Conservation (phyloP, 495 filamentous ascomycete genomes). For the Usnea hakonensis region DNA sequence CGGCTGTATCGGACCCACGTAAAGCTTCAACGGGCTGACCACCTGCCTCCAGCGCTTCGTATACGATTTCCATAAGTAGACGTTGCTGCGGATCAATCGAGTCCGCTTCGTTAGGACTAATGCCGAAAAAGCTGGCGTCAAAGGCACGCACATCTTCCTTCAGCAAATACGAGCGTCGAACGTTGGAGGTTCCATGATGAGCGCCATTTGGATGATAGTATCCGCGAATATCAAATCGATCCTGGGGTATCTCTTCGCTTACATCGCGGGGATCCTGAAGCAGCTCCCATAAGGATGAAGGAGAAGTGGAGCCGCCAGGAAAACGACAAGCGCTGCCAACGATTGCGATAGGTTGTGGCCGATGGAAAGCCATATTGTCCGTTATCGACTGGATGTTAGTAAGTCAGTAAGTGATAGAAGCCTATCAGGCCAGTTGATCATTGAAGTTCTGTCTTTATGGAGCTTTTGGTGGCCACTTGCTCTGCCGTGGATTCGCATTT, state of each 20-base stretch:
- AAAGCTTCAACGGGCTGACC: slow-evolving; percentile 38
- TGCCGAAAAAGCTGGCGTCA: slow-evolving; percentile 54
- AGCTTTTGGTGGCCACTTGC: too few relatives aligned
- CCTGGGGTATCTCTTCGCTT: slow-evolving; percentile 15
- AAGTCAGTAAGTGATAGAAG: too few relatives aligned
- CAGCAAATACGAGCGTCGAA: slow-evolving; percentile 40
- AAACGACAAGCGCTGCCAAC: slow-evolving; percentile 35
- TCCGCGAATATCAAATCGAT: slow-evolving; percentile 6
- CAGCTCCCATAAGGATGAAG: slow-evolving; percentile 29
- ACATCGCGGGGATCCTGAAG: slow-evolving; percentile 22
- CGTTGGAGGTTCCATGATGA: slow-evolving; percentile 36
- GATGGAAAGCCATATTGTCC: too few relatives aligned
- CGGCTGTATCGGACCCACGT: slow-evolving; percentile 44
- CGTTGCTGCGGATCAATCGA: slow-evolving; percentile 45
- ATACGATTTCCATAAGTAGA: slow-evolving; percentile 50
- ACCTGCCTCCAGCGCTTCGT: slow-evolving; percentile 52
- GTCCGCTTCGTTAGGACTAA: slow-evolving; percentile 47
- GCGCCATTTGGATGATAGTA: slow-evolving; percentile 14
- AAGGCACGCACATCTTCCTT: slow-evolving; percentile 39
- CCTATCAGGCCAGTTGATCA: too few relatives aligned
- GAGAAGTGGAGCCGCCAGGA: slow-evolving; percentile 27
- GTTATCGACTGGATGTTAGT: too few relatives aligned
- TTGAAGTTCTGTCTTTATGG: too few relatives aligned
- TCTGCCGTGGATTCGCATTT: too few relatives aligned
- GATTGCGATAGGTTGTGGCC: slow-evolving; percentile 32